Percentiles rank a stretch among this genome's conserved stretches.
Conservation (phyloP, 805 yeast species). For the Candida michaelii region DNA sequence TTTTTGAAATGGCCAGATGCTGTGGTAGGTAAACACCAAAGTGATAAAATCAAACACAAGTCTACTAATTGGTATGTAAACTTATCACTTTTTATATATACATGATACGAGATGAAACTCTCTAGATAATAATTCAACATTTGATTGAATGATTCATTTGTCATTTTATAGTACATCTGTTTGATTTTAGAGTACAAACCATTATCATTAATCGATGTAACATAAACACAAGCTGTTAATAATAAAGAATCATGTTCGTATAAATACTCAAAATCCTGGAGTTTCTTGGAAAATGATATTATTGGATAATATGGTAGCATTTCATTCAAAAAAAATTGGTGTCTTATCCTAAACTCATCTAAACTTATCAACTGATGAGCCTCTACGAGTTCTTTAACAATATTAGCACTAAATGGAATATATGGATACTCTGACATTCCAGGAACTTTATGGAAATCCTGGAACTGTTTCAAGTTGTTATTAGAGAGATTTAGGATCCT, state of each 20-base stretch:
- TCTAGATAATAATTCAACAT: slow-evolving; percentile 46
- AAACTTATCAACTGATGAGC: slow-evolving; percentile 30
- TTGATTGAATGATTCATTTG: slow-evolving; percentile 39
- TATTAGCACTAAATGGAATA: slow-evolving; percentile 18
- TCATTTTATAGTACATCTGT: slow-evolving; percentile 11
- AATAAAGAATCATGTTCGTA: slow-evolving; percentile 44
- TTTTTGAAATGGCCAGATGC: slow-evolving; percentile 53
- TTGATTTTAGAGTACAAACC: slow-evolving; percentile 15
- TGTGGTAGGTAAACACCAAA: slow-evolving; percentile 56
- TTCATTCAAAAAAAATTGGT: slow-evolving; percentile 32
- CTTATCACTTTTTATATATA: slow-evolving; percentile 43
- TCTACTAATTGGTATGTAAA: slow-evolving; percentile 43
- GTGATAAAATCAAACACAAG: slow-evolving; percentile 44
- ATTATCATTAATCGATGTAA: slow-evolving; percentile 46
- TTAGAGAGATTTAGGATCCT: slow-evolving; percentile 8
- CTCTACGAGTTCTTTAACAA: slow-evolving; percentile 35
- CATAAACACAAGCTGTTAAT: slow-evolving; percentile 44
- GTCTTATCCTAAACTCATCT: slow-evolving; percentile 35
- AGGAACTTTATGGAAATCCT: slow-evolving; percentile 16
- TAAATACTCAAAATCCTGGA: slow-evolving; percentile 40
- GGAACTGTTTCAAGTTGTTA: slow-evolving; percentile 15
- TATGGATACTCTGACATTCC: slow-evolving; percentile 16
- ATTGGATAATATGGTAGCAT: slow-evolving; percentile 51
- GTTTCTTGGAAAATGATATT: slow-evolving; percentile 37
- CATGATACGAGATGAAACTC: slow-evolving; percentile 42